Base-by-base conservation (phyloP, 164 flowering plant species). In the Echeveria elegans region DNA sequence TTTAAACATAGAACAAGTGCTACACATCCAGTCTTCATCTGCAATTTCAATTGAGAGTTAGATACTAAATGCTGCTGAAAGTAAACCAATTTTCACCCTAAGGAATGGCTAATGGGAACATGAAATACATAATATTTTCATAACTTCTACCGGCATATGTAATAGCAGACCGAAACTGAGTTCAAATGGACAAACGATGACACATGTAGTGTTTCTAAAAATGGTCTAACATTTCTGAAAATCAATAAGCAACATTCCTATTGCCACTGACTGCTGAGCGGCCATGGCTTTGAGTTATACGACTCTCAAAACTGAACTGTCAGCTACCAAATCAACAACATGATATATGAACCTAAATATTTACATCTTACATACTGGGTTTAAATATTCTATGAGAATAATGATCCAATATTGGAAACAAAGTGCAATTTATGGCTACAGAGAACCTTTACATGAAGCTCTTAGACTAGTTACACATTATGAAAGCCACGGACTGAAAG, bases 1-100 rank as follows among this genome's bases (percentile, higher is more conserved):
- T 94, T 94, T 75, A 94, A 81, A 79, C 99, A 94, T 76, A 94
- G 77, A 66, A 94, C 97, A 75, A 94, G 86, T 68, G 96, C 97
- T 41, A 88, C 97, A 70, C 87, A 89, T 70, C 96, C 96, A 1
- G 99, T 94, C 86, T 89, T 94, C 97, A 88, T 91, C 99, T 94
- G 97, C 90, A 86, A 52, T 72, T 72, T 72, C 69, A 71, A 56
- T 56, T 41, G 60, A 52, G 64, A 48, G 71, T 64, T 48, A 24
- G 62, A 53, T 16, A 38, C 18, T 43, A 43, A 43, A 34, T 34
- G 7, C 37, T 34, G 7, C 37, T 34, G 5, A 34, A 40, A 40
- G 12, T 38, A 38, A 0, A 38, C 41, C 1, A 38, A 48, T 19
- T 2, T 3, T n/a, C 23, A 16, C n/a, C n/a, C n/a, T n/a, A n/a